Base-by-base conservation (phyloP, 495 filamentous ascomycete genomes). In the Aspergillus olivimuriae region DNA sequence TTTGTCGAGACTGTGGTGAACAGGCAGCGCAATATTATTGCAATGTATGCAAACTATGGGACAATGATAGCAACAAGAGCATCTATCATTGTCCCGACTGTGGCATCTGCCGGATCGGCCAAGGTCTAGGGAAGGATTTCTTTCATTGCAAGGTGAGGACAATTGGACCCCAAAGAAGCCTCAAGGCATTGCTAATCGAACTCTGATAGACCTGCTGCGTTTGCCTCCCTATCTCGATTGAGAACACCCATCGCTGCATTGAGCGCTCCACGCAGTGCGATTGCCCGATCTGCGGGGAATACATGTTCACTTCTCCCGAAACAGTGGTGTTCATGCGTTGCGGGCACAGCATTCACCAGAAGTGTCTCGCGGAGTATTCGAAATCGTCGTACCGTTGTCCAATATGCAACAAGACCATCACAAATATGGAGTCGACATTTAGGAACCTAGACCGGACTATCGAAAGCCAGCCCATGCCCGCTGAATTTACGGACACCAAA, bases 51-150 rank as follows among this genome's bases (percentile, higher is more conserved):
- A 95, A 96, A 62, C 72, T 99, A 2, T 99, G 94, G 94, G 90
- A 96, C 58, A 85, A 97, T 53, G 89, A 95, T 52, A 74, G 78
- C 26, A 81, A 81, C 50, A 96, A 94, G 62, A 83, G 83, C 54
- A 95, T 96, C 34, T 99, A 99, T 56, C 92, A 99, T 61, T 99
- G 92, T 63, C 75, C 82, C 54, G 92, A 97, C 57, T 99, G 92
- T 66, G 92, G 92, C 1, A 92, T 99, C 50, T 99, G 92, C 59
- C 75, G 92, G 43, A 82, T 91, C 34, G 92, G 92, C 7, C 79
- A 86, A 61, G 92, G 92, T 5, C 66, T 99, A 35, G 94, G 94
- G 2, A 96, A 95, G 61, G 94, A 97, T 55, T 97, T 89, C 57
- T 86, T 89, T 59, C 92, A 99, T 61, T 99, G 92, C 84, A 94